Evolutionary conservation across 345 rosid species (phyloP).

Genomic region (Dipteronia sinensis): DNA sequence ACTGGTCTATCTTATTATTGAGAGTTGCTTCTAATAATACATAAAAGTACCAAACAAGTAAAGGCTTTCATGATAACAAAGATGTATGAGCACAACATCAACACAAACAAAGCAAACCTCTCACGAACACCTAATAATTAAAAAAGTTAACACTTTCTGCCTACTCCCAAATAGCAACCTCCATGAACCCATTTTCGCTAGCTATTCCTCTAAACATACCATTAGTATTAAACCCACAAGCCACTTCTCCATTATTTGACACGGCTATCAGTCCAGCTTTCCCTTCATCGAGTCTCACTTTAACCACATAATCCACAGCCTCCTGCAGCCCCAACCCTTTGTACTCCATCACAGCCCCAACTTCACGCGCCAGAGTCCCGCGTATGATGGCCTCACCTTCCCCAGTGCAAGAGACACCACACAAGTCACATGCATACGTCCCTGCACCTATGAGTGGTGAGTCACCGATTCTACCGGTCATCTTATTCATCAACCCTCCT

Average conservation of each 20-base stretch:
- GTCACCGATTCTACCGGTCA: slow-evolving; percentile 90
- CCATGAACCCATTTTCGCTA: slow-evolving; percentile 87
- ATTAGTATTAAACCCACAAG: slow-evolving; percentile 70
- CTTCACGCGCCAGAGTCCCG: slow-evolving; percentile 82
- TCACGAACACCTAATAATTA: neutral
- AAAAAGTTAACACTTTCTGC: neutral
- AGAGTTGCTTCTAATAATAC: too few relatives aligned
- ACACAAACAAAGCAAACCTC: neutral
- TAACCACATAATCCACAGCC: slow-evolving; percentile 80
- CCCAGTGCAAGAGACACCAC: slow-evolving; percentile 91
- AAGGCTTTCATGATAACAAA: too few relatives aligned
- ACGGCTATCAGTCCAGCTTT: slow-evolving; percentile 91
- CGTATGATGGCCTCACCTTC: slow-evolving; percentile 98
- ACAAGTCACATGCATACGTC: slow-evolving; percentile 76
- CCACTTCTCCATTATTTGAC: slow-evolving; percentile 81
- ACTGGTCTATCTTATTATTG: neutral
- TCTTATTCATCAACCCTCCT: slow-evolving; percentile 93
- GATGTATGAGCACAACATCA: neutral
- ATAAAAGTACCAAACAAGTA: too few relatives aligned
- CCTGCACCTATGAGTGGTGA: slow-evolving; percentile 96
- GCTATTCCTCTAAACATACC: slow-evolving; percentile 97
- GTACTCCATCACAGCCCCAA: slow-evolving; percentile 97
- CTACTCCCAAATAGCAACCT: slow-evolving; percentile 73
- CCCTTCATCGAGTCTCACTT: slow-evolving; percentile 75
- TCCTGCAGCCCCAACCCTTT: slow-evolving; percentile 75